Percentiles rank a stretch among this genome's conserved stretches.
Evolutionary conservation across 306 rosid species (phyloP).

Genomic region (Adenanthera pavonina): DNA sequence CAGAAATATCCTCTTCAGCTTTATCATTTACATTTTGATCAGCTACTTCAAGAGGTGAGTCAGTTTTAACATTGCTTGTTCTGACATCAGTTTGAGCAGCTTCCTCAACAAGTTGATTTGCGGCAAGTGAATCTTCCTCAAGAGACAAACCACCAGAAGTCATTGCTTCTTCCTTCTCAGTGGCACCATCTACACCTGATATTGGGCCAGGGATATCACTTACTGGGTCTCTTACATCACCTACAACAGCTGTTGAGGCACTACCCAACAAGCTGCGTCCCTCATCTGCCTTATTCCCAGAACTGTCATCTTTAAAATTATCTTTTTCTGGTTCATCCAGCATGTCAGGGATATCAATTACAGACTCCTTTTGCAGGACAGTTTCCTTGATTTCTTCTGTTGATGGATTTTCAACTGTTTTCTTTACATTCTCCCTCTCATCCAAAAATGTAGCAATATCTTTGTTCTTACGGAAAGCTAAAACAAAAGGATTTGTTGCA

Average conservation of each 20-base stretch:
- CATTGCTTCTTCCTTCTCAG: constrained; percentile 49
- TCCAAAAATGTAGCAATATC: constrained; percentile 84
- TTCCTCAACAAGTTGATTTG: constrained; percentile 43
- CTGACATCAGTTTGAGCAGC: constrained; percentile 46
- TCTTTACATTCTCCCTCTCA: constrained; percentile 68
- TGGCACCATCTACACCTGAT: constrained; percentile 36
- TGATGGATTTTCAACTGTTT: constrained; percentile 45
- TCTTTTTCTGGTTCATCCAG: constrained; percentile 49
- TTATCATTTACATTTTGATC: constrained; percentile 41
- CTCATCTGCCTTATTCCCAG: constrained; percentile 41
- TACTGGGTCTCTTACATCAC: constrained; percentile 37
- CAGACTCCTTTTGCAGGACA: constrained; percentile 46
- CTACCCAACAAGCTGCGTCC: constrained; percentile 45
- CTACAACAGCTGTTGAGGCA: constrained; percentile 45
- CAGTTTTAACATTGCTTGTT: constrained; percentile 45
- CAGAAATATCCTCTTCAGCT: constrained; percentile 6
- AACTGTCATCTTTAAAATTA: constrained; percentile 45
- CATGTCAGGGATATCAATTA: constrained; percentile 44
- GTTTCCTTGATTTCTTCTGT: constrained; percentile 55
- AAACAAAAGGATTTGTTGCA: constrained; percentile 86
- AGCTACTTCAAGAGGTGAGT: constrained; percentile 49
- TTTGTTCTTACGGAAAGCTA: constrained; percentile 91
- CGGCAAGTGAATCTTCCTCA: constrained; percentile 40
- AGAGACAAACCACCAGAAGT: constrained; percentile 47
- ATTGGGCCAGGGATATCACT: constrained; percentile 41